Conservation (phyloP, 345 rosid species). For the Eucalyptus camaldulensis region DNA sequence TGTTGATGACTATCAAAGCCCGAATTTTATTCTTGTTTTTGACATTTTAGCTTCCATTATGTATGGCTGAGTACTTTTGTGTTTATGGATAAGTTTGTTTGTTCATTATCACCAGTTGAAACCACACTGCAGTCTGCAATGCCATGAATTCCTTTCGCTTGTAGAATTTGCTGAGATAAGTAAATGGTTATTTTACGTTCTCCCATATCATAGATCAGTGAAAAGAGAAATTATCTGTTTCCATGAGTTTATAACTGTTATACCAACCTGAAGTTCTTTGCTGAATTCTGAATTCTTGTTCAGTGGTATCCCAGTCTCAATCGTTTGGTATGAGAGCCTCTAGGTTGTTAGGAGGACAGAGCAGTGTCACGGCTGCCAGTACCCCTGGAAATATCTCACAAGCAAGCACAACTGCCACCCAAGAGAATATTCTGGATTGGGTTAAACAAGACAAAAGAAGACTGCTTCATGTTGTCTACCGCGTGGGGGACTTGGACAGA, state of each 20-base stretch:
- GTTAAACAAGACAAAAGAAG: slow-evolving; percentile 75
- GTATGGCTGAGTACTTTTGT: background rate
- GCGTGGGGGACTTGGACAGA: slow-evolving; percentile 92
- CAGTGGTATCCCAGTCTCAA: slow-evolving; percentile 57
- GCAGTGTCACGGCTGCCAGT: slow-evolving; percentile 21
- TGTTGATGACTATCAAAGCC: background rate
- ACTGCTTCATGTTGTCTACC: slow-evolving; percentile 94
- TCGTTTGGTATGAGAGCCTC: slow-evolving; percentile 28
- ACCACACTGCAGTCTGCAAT: background rate
- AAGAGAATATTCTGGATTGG: slow-evolving; percentile 52
- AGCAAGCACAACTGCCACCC: slow-evolving; percentile 45
- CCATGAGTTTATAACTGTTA: background rate
- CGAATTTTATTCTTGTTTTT: background rate
- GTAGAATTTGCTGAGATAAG: background rate
- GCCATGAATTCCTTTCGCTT: background rate
- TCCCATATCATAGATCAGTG: background rate
- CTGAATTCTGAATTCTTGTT: background rate
- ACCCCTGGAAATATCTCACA: slow-evolving; percentile 50
- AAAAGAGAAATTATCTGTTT: background rate
- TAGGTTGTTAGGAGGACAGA: slow-evolving; percentile 33
- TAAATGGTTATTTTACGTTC: background rate
- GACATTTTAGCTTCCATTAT: background rate
- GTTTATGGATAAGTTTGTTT: background rate
- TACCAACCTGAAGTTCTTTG: background rate
- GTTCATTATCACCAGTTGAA: background rate